Evolutionary conservation across 306 rosid genomes (phyloP).

Genomic region (Cucurbita moschata): DNA sequence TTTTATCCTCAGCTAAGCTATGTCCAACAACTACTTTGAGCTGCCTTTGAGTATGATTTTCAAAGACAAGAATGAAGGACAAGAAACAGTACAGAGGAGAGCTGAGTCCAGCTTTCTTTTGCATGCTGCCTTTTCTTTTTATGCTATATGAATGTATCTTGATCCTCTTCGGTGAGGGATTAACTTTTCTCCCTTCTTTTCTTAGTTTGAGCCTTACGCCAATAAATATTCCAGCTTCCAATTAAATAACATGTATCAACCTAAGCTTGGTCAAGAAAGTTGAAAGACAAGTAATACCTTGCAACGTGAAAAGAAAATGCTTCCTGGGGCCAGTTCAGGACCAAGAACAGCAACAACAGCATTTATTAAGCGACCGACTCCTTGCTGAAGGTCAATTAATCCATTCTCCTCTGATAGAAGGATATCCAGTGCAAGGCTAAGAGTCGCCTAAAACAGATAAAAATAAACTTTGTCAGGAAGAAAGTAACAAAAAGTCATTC

Average conservation of each 20-base stretch:
- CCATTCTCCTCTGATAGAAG: slow-evolving; percentile 90
- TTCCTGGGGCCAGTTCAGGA: slow-evolving; percentile 97
- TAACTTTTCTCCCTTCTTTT: neutral
- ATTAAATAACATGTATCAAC: neutral
- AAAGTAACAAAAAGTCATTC: neutral
- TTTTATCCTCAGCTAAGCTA: neutral
- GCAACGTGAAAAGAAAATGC: slow-evolving; percentile 94
- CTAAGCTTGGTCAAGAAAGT: neutral
- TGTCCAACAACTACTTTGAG: neutral
- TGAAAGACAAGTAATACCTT: slow-evolving; percentile 35
- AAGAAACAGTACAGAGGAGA: neutral
- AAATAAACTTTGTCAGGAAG: neutral
- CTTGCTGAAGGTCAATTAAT: slow-evolving; percentile 81
- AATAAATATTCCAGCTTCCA: neutral
- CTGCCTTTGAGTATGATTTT: neutral
- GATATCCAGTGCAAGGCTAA: slow-evolving; percentile 91
- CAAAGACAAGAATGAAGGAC: neutral
- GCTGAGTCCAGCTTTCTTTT: neutral
- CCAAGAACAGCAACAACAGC: slow-evolving; percentile 92
- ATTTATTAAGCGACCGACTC: slow-evolving; percentile 89
- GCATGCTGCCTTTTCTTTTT: neutral
- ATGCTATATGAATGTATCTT: neutral
- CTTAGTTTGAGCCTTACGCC: neutral
- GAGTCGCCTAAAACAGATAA: slow-evolving; percentile 44
- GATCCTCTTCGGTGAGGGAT: neutral